Percentiles rank a stretch among this genome's conserved stretches.
phyloP scores from a whole-genome alignment of 2,329 filamentous ascomycete genomes.

The Huntiella savannae region DNA sequence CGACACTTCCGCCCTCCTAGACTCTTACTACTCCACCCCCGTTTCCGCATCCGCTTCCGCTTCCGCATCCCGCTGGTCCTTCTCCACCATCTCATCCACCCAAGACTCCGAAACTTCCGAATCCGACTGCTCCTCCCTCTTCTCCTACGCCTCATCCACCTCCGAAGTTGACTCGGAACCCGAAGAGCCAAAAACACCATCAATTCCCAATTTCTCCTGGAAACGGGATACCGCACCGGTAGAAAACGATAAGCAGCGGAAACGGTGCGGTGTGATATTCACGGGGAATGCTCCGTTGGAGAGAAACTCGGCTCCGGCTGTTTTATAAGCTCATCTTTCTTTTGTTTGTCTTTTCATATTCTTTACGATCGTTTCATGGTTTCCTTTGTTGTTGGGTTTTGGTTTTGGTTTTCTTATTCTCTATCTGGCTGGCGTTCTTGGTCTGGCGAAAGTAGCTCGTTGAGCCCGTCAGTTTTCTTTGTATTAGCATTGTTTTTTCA shows the following conservation, averaged over 20 bases:
- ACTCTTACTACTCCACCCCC: constrained; percentile 7
- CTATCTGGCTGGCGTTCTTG: background rate
- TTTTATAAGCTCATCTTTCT: constrained; percentile 8
- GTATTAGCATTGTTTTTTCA: constrained; percentile 5
- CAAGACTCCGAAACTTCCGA: constrained; percentile 6
- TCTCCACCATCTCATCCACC: constrained; percentile 13
- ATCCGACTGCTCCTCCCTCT: constrained; percentile 10
- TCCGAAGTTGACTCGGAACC: constrained; percentile 7
- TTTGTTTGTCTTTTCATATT: background rate
- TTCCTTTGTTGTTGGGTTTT: background rate
- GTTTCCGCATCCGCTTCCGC: background rate
- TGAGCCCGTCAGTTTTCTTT: constrained; percentile 2
- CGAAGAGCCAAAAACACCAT: constrained; percentile 3
- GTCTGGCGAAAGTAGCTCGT: background rate
- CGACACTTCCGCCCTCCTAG: constrained; percentile 6
- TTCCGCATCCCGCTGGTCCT: constrained; percentile 14
- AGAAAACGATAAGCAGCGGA: constrained; percentile 13
- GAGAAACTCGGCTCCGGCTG: constrained; percentile 11
- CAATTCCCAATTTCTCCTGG: constrained; percentile 13
- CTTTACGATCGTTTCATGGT: background rate
- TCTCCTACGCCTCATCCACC: background rate
- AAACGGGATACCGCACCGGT: constrained; percentile 12
- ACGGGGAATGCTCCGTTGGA: constrained; percentile 11
- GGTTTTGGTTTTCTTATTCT: background rate
- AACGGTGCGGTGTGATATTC: constrained; percentile 15